These are phyloP conservation scores for Ceratobasidium sp. DNA, from an alignment of 1,284 basidiomycete genomes.

Conservation along the genomic window DNA sequence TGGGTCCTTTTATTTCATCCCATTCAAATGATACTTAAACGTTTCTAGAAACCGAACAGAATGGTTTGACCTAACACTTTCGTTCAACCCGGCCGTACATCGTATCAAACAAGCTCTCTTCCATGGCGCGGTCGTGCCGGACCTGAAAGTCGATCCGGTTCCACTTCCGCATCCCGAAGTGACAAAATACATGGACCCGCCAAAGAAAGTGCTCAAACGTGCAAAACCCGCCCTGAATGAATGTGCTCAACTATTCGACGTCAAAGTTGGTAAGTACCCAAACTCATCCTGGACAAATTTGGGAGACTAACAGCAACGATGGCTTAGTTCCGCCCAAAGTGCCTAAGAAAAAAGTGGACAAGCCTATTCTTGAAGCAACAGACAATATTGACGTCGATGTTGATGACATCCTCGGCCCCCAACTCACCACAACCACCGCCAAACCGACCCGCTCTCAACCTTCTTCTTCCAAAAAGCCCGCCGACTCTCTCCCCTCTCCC, in stretches of 20 bases:
- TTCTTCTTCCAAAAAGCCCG: slow-evolving; percentile 12
- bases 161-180: slow-evolving; percentile 87
- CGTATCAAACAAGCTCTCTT: slow-evolving; percentile 92
- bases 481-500: slow-evolving; percentile 4
- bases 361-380: slow-evolving; percentile 64
- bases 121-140: slow-evolving; percentile 80
- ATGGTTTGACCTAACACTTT: slow-evolving; percentile 82
- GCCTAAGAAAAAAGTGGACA: slow-evolving; percentile 64
- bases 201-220: slow-evolving; percentile 70
- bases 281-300: neutral
- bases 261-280: slow-evolving; percentile 69
- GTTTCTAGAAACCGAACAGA: slow-evolving; percentile 63
- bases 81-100: slow-evolving; percentile 91
- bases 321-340: slow-evolving; percentile 67
- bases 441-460: neutral
- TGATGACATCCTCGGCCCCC: slow-evolving; percentile 62
- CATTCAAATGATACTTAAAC: slow-evolving; percentile 1
- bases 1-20: slow-evolving; percentile 49
- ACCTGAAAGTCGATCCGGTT: slow-evolving; percentile 77
- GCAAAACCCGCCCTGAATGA: slow-evolving; percentile 66
- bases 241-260: slow-evolving; percentile 73
- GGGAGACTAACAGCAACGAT: slow-evolving; percentile 45
- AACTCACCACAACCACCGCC: slow-evolving; percentile 2
- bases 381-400: slow-evolving; percentile 63
- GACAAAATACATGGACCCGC: slow-evolving; percentile 84